Base-by-base conservation (phyloP, 495 filamentous ascomycete species). In the Entonaema liquescens region DNA sequence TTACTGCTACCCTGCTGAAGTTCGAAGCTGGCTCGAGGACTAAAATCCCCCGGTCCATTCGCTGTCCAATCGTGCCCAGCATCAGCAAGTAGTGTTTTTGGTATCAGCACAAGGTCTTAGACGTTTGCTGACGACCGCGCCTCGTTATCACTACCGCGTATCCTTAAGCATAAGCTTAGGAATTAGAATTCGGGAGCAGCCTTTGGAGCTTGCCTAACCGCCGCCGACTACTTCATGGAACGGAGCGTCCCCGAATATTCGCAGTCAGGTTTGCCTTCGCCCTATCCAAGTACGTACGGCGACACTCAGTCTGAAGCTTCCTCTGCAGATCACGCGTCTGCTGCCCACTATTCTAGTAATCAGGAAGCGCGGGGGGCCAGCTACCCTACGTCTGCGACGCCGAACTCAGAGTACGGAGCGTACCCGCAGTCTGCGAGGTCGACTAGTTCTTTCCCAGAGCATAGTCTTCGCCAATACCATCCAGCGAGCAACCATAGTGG, bases 221-320 rank as follows among this genome's bases (percentile, higher is more conserved):
- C 76, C 68, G 73, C 74, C 81, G 79, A 80, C 72, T 82, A 81
- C 81, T 85, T 83, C 90, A 95, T 97, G 92, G 92, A 94, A 88
- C 92, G 92, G 88, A 89, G 91, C 86, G 87, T 92, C 79, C 84
- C 92, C 85, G 93, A 96, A 82, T 97, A 94, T 86, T 89, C 93
- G 91, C 94, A 97, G 90, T 90, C 93, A 97, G 95, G 94, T 97
- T 96, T 92, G 94, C 89, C 88, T 83, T 89, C 89, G 89, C 91
- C 89, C 85, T 90, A 89, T 86, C 86, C 89, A 84, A 84, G 88
- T 75, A 85, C 86, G 80, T 83, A 85, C 83, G 88, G 84, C 82
- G 85, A 88, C 84, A 83, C 84, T 75, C 86, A 88, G 81, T 93
- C 93, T 93, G 90, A 94, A 90, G 87, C 84, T 74, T 87, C 88